These are phyloP conservation scores for Orobanche coerulescens DNA, from an alignment of 257 asterid species.

Conservation along the genomic window DNA sequence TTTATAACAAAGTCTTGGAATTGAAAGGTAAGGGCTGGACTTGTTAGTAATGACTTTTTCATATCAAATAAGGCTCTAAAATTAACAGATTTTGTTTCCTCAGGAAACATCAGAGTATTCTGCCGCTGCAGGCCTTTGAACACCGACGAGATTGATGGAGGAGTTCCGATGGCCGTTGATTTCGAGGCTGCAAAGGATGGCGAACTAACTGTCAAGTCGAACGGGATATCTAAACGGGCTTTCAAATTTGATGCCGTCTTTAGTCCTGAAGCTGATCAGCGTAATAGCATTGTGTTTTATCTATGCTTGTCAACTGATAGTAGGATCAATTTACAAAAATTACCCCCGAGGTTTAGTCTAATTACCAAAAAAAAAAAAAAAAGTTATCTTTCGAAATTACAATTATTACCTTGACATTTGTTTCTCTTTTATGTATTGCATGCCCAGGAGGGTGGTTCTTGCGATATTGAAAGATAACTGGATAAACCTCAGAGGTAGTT, in stretches of 20 bases:
- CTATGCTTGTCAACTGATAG: background rate
- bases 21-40: constrained; percentile 55
- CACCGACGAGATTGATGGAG: constrained; percentile 55
- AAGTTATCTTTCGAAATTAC: background rate
- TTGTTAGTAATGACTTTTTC: background rate
- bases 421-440: too few species aligned
- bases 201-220: constrained; percentile 63
- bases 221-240: constrained; percentile 52
- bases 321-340: background rate
- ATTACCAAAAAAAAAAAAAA: background rate
- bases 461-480: background rate
- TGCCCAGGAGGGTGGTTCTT: too few species aligned
- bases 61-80: constrained; percentile 7
- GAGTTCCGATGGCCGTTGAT: constrained; percentile 60
- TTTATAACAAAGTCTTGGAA: constrained; percentile 79
- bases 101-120: constrained; percentile 95
- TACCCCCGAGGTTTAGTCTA: background rate
- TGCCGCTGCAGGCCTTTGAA: constrained; percentile 97
- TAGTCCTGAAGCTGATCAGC: constrained; percentile 75
- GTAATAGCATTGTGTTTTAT: constrained; percentile 25
- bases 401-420: background rate
- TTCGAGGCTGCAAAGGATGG: constrained; percentile 85
- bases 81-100: constrained; percentile 10
- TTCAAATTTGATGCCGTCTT: constrained; percentile 82
- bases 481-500: background rate